Evolutionary conservation across 306 rosid species (phyloP), one percentile per base, ranked within the genome.

Genomic region (Acacia confusa): DNA sequence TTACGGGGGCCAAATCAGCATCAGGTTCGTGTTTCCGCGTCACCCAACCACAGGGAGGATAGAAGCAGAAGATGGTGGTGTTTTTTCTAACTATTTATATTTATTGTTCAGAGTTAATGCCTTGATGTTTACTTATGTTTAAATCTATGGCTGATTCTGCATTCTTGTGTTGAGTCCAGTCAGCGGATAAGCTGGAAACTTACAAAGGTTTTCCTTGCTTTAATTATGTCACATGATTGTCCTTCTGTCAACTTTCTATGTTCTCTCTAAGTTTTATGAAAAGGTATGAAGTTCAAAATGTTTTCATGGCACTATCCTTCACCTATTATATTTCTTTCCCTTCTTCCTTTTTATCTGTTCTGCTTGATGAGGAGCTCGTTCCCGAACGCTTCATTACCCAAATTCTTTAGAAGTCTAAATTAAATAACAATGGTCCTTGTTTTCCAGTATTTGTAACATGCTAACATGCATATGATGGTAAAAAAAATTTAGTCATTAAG

Each of bases 41-140:
- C 89, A 28, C 73, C 91, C 47, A 81, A 76, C 85, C 92, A 85
- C 86, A 85, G 94, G 88, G 97, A 87, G 85, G 85, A 53, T 76
- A 91, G 97, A 85, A 88, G 77, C 93, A 78, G 94, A 87, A 91
- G 97, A 82, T 92, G 97, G 99, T 93, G 98, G 98, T 88, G 88
- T 19, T 82, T 92, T 17, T 91, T 92, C 86, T 93, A 86, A 88
- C 82, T 17, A 45, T 79, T 61, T 68, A 32, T 66, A 45, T 79
- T 55, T 68, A 32, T 66, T 70, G 69, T 66, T 43, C 58, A 67
- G 72, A 72, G 83, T 87, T 82, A 76, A 68, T 84, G 61, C 72
- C 22, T 65, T 76, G 41, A 67, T 76, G 75, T 63, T 76, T 45
- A 70, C 58, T 72, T 71, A 40, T 76, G 79, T 83, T 80, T 79